A percentile compares a stretch with the other conserved stretches of the same genome.
Evolutionary conservation across 1,284 basidiomycete genomes (phyloP).

Genomic region (Chalciporus sp.): DNA sequence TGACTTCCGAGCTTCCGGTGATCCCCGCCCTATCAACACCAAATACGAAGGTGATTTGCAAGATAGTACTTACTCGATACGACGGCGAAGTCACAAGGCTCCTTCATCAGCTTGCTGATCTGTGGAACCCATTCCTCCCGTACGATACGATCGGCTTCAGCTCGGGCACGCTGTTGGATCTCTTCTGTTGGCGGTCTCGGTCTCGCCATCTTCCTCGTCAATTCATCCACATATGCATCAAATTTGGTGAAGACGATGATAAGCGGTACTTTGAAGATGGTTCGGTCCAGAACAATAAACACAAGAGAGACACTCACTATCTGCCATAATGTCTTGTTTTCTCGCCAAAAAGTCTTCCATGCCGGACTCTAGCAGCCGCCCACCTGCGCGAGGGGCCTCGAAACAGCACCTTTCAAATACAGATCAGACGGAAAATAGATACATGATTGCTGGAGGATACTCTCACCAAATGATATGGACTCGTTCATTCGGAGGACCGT

Average conservation of each 20-base stretch:
- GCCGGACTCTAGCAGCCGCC: not conserved
- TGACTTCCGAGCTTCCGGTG: not conserved
- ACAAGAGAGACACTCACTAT: not conserved
- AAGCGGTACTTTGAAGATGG: not conserved
- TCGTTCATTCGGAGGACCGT: not conserved
- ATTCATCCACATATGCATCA: not conserved
- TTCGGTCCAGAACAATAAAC: not conserved
- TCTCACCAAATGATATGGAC: conserved; percentile 5
- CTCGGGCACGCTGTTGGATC: not conserved
- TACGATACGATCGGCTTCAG: not conserved
- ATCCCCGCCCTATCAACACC: not conserved
- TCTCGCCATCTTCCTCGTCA: not conserved
- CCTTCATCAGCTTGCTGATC: not conserved
- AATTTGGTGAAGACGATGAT: conserved; percentile 9
- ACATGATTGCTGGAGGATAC: not conserved
- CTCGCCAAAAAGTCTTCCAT: conserved; percentile 1
- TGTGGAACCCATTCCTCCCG: not conserved
- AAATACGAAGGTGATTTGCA: not conserved
- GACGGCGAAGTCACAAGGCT: not conserved
- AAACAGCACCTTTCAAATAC: conserved; percentile 1
- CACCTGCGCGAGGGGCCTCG: not conserved
- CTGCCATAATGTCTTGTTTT: not conserved
- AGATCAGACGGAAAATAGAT: not conserved
- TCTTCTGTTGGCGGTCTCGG: not conserved
- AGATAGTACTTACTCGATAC: not conserved